phyloP scores from a whole-genome alignment of 2,329 filamentous ascomycete species.

The Curvularia verruculosa region DNA sequence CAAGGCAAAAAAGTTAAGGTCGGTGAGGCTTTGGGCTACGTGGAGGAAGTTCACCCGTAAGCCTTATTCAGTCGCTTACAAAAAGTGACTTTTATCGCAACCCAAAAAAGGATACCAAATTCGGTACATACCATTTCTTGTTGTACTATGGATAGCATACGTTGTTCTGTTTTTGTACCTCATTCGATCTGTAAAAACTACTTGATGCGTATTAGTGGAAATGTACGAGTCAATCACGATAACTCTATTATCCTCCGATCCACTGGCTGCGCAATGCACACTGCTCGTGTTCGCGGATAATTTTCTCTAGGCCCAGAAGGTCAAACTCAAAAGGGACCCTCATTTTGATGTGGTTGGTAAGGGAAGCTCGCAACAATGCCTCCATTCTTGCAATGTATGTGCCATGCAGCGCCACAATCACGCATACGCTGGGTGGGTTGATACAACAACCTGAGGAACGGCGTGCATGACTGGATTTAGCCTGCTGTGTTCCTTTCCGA shows the following conservation, averaged over 20 bases:
- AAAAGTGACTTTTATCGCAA: background rate
- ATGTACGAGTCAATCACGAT: background rate
- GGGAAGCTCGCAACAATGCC: background rate
- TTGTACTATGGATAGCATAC: background rate
- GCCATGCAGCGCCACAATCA: conserved; percentile 5
- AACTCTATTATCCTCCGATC: background rate
- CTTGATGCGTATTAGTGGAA: background rate
- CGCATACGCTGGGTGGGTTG: conserved; percentile 1
- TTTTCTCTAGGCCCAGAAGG: background rate
- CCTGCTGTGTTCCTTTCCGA: background rate
- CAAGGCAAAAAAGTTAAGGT: conserved; percentile 89
- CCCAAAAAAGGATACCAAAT: conserved; percentile 6
- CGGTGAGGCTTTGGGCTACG: conserved; percentile 81
- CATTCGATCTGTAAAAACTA: background rate
- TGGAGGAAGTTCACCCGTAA: conserved; percentile 55
- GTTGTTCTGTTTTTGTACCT: background rate
- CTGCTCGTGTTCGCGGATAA: background rate
- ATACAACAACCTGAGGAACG: background rate
- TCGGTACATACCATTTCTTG: background rate
- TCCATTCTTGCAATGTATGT: background rate
- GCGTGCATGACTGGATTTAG: conserved; percentile 9
- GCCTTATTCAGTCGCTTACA: background rate
- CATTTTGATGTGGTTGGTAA: background rate
- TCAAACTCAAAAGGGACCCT: background rate
- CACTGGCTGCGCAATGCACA: background rate